phyloP scores from a whole-genome alignment of 2,329 filamentous ascomycete species.

The Microdochium paspali region DNA sequence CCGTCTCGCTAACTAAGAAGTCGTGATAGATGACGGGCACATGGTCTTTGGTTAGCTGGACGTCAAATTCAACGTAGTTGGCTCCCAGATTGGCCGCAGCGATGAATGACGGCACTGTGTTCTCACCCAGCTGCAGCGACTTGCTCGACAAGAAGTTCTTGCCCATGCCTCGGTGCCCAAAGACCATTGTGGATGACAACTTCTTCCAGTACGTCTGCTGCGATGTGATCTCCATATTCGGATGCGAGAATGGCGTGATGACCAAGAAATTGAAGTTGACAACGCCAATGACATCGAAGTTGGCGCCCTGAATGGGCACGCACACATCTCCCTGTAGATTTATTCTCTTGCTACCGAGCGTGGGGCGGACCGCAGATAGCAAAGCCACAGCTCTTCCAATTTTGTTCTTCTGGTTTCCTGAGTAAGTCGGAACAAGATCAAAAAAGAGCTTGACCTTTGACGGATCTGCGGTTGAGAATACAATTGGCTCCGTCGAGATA shows the following conservation, averaged over 20 bases:
- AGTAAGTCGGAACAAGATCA: conserved; percentile 92
- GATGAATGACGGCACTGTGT: conserved; percentile 92
- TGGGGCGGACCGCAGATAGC: conserved; percentile 76
- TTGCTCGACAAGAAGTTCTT: conserved; percentile 81
- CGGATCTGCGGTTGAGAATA: conserved; percentile 72
- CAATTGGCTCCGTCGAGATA: conserved; percentile 85
- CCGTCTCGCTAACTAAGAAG: conserved; percentile 94
- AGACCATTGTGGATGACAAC: conserved; percentile 76
- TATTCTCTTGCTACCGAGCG: conserved; percentile 76
- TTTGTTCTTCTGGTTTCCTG: conserved; percentile 78
- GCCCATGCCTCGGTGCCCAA: conserved; percentile 66
- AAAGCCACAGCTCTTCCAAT: conserved; percentile 85
- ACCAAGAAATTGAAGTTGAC: conserved; percentile 97
- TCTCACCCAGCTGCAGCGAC: conserved; percentile 90
- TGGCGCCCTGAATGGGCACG: conserved; percentile 80
- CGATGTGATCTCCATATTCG: conserved; percentile 85
- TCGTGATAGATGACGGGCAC: conserved; percentile 98
- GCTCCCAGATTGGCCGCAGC: conserved; percentile 88
- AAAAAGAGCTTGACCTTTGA: conserved; percentile 83
- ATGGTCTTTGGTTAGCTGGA: conserved; percentile 97
- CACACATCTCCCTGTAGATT: conserved; percentile 86
- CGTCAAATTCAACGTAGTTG: conserved; percentile 69
- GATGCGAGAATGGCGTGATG: conserved; percentile 88
- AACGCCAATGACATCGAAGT: conserved; percentile 81
- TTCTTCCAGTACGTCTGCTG: conserved; percentile 96